Base-by-base conservation (phyloP, 108 stramenopile species). In the Fragilaria radians region DNA sequence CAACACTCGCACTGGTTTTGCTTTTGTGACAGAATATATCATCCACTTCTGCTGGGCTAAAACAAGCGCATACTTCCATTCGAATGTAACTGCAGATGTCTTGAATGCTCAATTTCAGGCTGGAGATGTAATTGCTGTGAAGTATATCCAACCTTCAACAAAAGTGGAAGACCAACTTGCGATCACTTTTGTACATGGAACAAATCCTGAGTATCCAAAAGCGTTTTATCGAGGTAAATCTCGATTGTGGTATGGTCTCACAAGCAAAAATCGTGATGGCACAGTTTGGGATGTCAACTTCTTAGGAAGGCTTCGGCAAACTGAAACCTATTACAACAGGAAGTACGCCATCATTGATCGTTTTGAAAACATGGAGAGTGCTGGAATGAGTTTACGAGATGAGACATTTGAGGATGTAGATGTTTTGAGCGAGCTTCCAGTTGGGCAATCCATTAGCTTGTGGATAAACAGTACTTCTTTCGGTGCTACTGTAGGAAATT, bases 101-200 rank as follows among this genome's bases (percentile, higher is more conserved):
- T 22, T 48, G 22, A 48, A 48, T 48, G 47, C 47, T 2, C 1
- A 48, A 1, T 48, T 48, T 48, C 2, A 4, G 23, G 23, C 19
- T 3, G 47, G 4, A 22, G 47, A 48, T 4, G 47, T 4, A 2
- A 48, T 48, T 4, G 3, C 19, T 1, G 23, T 48, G 2, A 22
- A 22, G 19, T 48, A 48, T 4, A 23, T 23, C 47, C 47, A 19
- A 48, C 22, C 47, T 4, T 22, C 4, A 48, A 23, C 22, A 48
- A 48, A 48, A 23, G 22, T 23, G 4, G 47, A 48, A 48, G 47
- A 48, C 23, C 19, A 48, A 22, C 2, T 4, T 19, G 19, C 47
- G 3, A 19, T 48, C 23, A 48, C 47, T 22, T 48, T 48, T 48
- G 47, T 48, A 22, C 47, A 48, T 48, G 47, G 47, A 48, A 48